Base-by-base conservation (phyloP, 495 filamentous ascomycete genomes). In the Annulohypoxylon maeteangense region DNA sequence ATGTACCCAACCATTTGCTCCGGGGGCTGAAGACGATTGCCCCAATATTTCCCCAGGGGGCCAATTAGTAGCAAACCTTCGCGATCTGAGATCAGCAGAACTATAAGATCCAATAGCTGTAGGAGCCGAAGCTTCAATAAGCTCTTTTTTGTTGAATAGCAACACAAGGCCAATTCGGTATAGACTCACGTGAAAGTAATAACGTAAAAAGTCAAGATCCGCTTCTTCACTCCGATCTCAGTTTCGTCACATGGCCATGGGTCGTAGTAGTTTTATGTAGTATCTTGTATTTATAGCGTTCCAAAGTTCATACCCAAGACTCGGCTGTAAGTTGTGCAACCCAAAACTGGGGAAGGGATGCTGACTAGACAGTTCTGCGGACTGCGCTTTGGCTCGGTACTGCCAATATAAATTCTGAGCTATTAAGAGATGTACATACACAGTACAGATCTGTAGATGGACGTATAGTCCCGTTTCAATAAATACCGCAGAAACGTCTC, bases 11-110 rank as follows among this genome's bases (percentile, higher is more conserved):
- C 54, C 23, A 64, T 47, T 31, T 38, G 23, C 40, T 54, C 27
- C 36, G 2, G 59, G 60, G 70, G 54, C 34, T 63, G 22, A 60
- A 56, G 16, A 32, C 18, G 20, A 31, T 25, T 65, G 51, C 65
- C 65, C 70, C 70, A 31, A 54, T 57, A 6, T 65, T 65, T 65
- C 60, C 38, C 65, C 65, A 72, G n/a, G 48, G 40, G 48, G 8
- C 40, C 36, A n/a, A 40, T 14, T 40, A 56, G 38, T 48, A 56
- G 47, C 55, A 65, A 56, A 56, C 60, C 57, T 50, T 57, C 40
- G 18, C 38, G 60, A 72, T 68, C 65, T 72, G 38, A 61, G 70
- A 68, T 72, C 65, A 68, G 65, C 61, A 18, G 32, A 44, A 12
- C 12, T 27, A 36, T 47, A 7, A 65, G 58, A 65, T 68, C 55